Evolutionary conservation across 495 filamentous ascomycete genomes (phyloP), one percentile per base, ranked within the genome.

Genomic region (Penicillium coprophilum): DNA sequence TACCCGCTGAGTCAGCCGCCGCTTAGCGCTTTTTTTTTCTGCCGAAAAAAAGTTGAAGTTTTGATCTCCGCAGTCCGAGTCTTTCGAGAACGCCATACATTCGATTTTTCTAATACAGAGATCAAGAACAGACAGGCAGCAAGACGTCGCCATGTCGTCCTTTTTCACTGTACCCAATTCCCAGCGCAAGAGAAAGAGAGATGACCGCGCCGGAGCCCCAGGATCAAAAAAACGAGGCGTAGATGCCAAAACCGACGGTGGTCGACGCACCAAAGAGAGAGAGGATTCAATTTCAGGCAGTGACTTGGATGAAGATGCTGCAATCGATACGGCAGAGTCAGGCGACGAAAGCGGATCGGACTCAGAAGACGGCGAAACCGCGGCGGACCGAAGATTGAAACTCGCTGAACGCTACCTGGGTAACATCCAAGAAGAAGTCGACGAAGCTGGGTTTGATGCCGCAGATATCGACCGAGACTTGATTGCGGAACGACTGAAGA

Each of bases 401-500:
- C 83, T 98, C 34, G 94, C 94, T 9, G 91, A 97, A 74, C 86
- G 89, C 59, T 97, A 97, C 70, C 79, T 98, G 44, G 88, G 95
- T 17, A 96, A 95, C 66, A 86, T 96, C 49, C 80, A 85, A 47
- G 81, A 88, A 48, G 92, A 97, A 66, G 88, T 95, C 24, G 84
- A 88, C 49, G 86, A 87, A 65, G 80, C 77, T 48, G 94, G 90
- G 6, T 97, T 96, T 63, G 91, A 98, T 74, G 94, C 94, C 4
- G 92, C 86, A 57, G 87, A 97, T 19, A 90, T 98, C 43, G 94
- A 97, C 72, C 79, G 86, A 41, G 92, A 97, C 61, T 78, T 96
- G 47, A 94, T 97, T 63, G 91, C 94, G 6, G 86, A 93, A 64
- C 78, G 93, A 56, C 74, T 97, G 56, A 85, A 92, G 69, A 89